These are phyloP conservation scores for Diplodia sapinea DNA, from an alignment of 2,329 filamentous ascomycete genomes.

Conservation along the genomic window DNA sequence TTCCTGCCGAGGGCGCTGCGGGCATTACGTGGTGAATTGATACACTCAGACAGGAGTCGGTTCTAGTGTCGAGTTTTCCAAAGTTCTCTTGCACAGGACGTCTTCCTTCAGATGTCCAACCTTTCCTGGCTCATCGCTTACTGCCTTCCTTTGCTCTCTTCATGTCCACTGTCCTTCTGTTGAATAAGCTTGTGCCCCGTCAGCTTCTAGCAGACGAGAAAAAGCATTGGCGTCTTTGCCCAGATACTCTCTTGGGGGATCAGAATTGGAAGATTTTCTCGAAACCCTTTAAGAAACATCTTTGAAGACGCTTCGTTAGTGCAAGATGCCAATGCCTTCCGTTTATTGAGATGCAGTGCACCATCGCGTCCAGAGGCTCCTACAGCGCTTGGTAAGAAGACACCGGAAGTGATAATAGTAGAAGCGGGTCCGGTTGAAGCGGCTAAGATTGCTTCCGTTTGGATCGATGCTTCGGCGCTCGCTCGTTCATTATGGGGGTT, in stretches of 20 bases:
- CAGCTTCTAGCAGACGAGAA: neutral
- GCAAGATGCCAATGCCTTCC: neutral
- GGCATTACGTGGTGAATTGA: slow-evolving; percentile 2
- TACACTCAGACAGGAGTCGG: neutral
- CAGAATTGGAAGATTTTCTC: neutral
- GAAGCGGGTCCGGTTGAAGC: too few species aligned
- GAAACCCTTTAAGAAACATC: neutral
- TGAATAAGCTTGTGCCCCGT: too few species aligned
- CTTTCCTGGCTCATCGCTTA: too few species aligned
- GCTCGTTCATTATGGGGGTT: too few species aligned
- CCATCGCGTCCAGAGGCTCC: neutral
- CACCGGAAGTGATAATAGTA: too few species aligned
- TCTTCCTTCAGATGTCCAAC: neutral
- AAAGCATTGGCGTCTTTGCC: neutral
- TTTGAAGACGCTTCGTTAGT: neutral
- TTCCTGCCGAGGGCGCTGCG: neutral
- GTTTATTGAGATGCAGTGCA: neutral
- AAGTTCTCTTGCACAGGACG: neutral
- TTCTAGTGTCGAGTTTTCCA: neutral
- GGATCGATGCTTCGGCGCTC: too few species aligned
- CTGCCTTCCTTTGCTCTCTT: too few species aligned
- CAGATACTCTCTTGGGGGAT: too few species aligned
- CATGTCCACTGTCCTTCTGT: too few species aligned
- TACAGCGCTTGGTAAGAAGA: neutral
- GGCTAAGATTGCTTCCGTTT: too few species aligned